Percentiles rank a stretch among this genome's conserved stretches.
Conservation (phyloP, 208 protist species). For the Wallacemonas sp. region DNA sequence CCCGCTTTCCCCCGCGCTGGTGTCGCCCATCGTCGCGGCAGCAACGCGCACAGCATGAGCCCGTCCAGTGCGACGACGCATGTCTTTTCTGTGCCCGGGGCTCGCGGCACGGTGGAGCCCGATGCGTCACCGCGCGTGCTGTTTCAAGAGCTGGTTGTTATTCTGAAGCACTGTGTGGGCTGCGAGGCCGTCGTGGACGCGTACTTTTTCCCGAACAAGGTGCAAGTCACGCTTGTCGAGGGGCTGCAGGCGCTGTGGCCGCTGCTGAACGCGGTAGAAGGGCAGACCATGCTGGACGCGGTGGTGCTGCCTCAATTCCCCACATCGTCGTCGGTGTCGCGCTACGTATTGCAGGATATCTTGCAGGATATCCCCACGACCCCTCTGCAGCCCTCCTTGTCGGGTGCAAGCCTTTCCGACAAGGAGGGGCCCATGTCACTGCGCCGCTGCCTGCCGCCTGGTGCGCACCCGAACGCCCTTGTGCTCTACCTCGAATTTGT, state of each 20-base stretch:
- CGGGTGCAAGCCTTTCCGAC: too few species aligned
- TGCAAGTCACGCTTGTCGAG: slow-evolving; percentile 60
- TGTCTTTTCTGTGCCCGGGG: too few species aligned
- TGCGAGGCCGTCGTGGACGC: slow-evolving; percentile 38
- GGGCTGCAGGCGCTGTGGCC: slow-evolving; percentile 56
- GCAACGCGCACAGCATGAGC: not conserved
- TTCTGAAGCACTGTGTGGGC: slow-evolving; percentile 10
- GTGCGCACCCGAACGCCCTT: slow-evolving; percentile 58
- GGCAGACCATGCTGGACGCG: slow-evolving; percentile 30
- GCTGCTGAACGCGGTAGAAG: slow-evolving; percentile 35
- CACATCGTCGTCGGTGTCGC: slow-evolving; percentile 21
- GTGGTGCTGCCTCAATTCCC: slow-evolving; percentile 58
- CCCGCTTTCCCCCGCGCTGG: not conserved
- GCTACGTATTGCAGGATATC: slow-evolving; percentile 39
- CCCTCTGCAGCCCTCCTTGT: too few species aligned
- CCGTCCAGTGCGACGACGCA: too few species aligned
- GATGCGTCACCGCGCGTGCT: not conserved
- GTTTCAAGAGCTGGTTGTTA: not conserved
- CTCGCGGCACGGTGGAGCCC: not conserved
- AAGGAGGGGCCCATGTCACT: slow-evolving; percentile 23
- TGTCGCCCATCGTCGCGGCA: not conserved
- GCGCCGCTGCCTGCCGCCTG: slow-evolving; percentile 39
- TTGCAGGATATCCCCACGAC: too few species aligned
- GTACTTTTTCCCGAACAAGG: slow-evolving; percentile 73
- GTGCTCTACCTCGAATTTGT: slow-evolving; percentile 24